Conservation (phyloP, 2,329 filamentous ascomycete species). For the Stagonosporopsis chrysanthemi region DNA sequence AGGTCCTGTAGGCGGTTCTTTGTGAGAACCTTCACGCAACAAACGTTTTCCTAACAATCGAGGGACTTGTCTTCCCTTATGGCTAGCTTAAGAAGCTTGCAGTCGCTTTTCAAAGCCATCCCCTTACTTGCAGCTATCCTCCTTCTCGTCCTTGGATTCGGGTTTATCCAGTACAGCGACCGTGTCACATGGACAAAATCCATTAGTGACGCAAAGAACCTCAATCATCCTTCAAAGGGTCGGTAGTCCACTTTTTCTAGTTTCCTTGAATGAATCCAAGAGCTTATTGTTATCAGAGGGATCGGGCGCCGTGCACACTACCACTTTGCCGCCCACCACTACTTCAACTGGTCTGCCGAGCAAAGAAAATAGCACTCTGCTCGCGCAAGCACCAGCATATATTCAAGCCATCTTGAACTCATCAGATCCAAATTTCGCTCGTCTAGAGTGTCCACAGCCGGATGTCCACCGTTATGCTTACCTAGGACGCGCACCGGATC, state of each 20-base stretch:
- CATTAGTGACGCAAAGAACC: conserved; percentile 5
- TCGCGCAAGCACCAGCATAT: conserved; percentile 24
- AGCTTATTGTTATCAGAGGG: conserved; percentile 12
- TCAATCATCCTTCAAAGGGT: conserved; percentile 5
- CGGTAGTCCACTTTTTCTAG: conserved; percentile 2
- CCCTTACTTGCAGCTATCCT: conserved; percentile 20
- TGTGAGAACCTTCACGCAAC: conserved; percentile 1
- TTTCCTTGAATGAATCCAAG: neutral
- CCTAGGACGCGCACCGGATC: conserved; percentile 16
- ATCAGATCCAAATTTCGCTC: conserved; percentile 21
- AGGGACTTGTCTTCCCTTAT: conserved; percentile 9
- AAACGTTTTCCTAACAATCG: neutral
- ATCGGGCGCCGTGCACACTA: neutral
- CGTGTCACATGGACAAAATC: conserved; percentile 7
- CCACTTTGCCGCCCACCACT: conserved; percentile 2
- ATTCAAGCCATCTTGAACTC: conserved; percentile 29
- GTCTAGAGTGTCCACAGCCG: conserved; percentile 30
- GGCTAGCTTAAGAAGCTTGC: conserved; percentile 20
- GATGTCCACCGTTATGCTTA: conserved; percentile 28
- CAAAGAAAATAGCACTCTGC: conserved; percentile 22
- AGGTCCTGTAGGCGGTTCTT: neutral
- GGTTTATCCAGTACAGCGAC: conserved; percentile 20
- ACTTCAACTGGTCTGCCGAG: conserved; percentile 9
- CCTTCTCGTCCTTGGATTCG: conserved; percentile 21
- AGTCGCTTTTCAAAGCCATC: conserved; percentile 23